Evolutionary conservation across 495 filamentous ascomycete species (phyloP).

Genomic region (Talaromyces proteolyticus): DNA sequence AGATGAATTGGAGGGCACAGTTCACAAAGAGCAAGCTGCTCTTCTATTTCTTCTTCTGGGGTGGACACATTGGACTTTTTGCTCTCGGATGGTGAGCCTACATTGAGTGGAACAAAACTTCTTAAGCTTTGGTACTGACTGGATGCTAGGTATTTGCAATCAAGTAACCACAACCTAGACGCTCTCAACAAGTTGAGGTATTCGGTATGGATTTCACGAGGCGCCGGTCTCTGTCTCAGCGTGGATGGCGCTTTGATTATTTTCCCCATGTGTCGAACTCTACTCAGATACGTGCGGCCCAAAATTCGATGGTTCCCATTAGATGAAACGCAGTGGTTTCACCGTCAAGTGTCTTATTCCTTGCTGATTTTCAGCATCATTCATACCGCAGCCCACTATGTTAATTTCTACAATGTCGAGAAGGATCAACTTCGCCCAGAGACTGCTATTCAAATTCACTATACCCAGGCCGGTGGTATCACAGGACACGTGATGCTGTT

Average conservation of each 20-base stretch:
- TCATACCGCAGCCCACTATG: slow-evolving; percentile 80
- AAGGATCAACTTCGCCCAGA: slow-evolving; percentile 73
- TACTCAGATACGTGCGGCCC: slow-evolving; percentile 76
- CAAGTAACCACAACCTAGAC: slow-evolving; percentile 54
- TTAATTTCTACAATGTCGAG: slow-evolving; percentile 98
- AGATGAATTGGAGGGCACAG: slow-evolving; percentile 43
- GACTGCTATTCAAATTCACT: slow-evolving; percentile 89
- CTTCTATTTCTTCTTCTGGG: slow-evolving; percentile 86
- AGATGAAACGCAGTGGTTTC: slow-evolving; percentile 95
- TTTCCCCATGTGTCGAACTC: slow-evolving; percentile 88
- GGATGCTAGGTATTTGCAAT: slow-evolving; percentile 70
- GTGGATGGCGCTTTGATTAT: slow-evolving; percentile 85
- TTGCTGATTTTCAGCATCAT: slow-evolving; percentile 76
- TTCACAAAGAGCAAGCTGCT: slow-evolving; percentile 61
- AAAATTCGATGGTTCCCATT: slow-evolving; percentile 85
- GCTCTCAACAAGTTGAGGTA: slow-evolving; percentile 75
- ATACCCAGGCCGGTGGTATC: slow-evolving; percentile 80
- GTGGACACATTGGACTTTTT: slow-evolving; percentile 74
- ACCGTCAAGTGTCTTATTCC: slow-evolving; percentile 89
- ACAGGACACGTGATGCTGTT: slow-evolving; percentile 97
- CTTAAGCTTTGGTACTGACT: slow-evolving; percentile 17
- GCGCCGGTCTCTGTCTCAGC: slow-evolving; percentile 75
- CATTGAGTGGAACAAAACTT: neutral
- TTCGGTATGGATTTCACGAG: slow-evolving; percentile 95
- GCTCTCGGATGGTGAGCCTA: slow-evolving; percentile 73